Percentiles rank a stretch among this genome's conserved stretches.
phyloP scores from a whole-genome alignment of 2,329 filamentous ascomycete genomes.

The Paraphoma sp. region DNA sequence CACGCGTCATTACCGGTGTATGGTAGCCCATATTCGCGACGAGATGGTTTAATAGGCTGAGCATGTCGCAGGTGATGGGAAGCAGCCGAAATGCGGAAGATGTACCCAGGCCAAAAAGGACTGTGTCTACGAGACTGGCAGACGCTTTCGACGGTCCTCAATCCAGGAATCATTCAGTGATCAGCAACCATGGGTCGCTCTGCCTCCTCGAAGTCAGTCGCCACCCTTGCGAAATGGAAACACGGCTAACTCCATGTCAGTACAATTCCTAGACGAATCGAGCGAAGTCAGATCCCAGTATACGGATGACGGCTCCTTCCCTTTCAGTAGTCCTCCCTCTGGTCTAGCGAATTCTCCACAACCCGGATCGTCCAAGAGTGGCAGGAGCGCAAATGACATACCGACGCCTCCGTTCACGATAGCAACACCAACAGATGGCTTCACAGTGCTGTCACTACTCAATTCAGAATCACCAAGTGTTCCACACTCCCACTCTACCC shows the following conservation, averaged over 20 bases:
- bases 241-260: slow-evolving; percentile 26
- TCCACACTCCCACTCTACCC: slow-evolving; percentile 10
- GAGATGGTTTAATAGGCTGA: slow-evolving; percentile 16
- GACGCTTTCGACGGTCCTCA: slow-evolving; percentile 44
- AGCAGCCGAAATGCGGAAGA: slow-evolving; percentile 40
- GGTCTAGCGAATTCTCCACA: slow-evolving; percentile 17
- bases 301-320: slow-evolving; percentile 25
- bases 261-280: slow-evolving; percentile 47
- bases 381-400: slow-evolving; percentile 14
- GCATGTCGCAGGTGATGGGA: slow-evolving; percentile 38
- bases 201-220: slow-evolving; percentile 40
- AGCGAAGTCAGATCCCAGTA: slow-evolving; percentile 42
- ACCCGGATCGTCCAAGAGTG: slow-evolving; percentile 14
- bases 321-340: slow-evolving; percentile 17
- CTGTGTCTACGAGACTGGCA: slow-evolving; percentile 44
- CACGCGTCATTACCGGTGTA: slow-evolving; percentile 48
- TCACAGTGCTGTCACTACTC: slow-evolving; percentile 42
- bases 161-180: slow-evolving; percentile 40
- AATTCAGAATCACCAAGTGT: slow-evolving; percentile 41
- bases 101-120: slow-evolving; percentile 42
- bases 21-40: background rate
- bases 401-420: slow-evolving; percentile 22
- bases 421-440: slow-evolving; percentile 35
- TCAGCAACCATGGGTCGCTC: slow-evolving; percentile 43
- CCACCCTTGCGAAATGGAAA: background rate